These are phyloP conservation scores for Melaleuca quinquenervia DNA, from an alignment of 345 rosid species.

Conservation along the genomic window DNA sequence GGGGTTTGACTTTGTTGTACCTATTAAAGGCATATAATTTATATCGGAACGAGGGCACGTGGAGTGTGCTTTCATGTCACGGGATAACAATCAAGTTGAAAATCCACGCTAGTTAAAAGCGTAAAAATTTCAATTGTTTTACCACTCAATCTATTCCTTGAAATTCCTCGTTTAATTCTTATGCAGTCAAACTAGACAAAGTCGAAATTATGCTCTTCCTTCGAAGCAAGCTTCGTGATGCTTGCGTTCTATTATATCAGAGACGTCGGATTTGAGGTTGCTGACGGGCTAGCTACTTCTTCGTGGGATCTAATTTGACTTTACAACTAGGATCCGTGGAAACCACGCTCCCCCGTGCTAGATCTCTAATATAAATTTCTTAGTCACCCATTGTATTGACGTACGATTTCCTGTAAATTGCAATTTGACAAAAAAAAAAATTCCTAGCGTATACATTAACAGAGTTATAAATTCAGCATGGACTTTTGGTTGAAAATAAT, in stretches of 20 bases:
- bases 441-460: background rate
- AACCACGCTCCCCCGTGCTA: background rate
- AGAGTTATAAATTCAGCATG: background rate
- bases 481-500: background rate
- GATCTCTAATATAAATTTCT: background rate
- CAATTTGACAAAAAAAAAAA: background rate
- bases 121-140: background rate
- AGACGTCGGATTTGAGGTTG: too few relatives aligned
- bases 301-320: background rate
- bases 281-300: too few relatives aligned
- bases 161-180: background rate
- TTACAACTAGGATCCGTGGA: background rate
- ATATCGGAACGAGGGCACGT: background rate
- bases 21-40: background rate
- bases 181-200: background rate
- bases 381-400: background rate
- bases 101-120: rapidly evolving
- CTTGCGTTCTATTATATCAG: background rate
- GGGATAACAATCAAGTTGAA: background rate
- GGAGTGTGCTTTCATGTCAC: rapidly evolving
- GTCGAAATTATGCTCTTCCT: background rate
- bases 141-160: background rate
- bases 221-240: background rate
- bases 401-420: background rate
- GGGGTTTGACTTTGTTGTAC: background rate